A percentile compares a stretch with the other conserved stretches of the same genome.
Evolutionary conservation across 805 yeast species (phyloP).

Genomic region (Schizosaccharomyces osmophilus): DNA sequence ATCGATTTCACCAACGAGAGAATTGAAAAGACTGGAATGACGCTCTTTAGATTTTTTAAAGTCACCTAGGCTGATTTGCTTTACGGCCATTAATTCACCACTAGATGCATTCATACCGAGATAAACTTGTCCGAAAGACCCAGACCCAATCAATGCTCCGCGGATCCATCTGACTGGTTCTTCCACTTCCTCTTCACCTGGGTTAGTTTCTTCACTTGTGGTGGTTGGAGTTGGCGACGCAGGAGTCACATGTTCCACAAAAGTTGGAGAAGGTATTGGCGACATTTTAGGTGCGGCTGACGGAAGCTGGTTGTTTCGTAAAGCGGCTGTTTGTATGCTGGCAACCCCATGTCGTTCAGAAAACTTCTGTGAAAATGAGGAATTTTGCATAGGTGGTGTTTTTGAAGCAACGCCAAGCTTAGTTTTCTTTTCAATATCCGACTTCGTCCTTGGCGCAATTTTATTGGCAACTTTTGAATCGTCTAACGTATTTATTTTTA

Average conservation of each 20-base stretch:
- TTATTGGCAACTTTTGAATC: too few relatives aligned
- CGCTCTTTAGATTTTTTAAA: slow-evolving; percentile 13
- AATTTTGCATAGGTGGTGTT: too few relatives aligned
- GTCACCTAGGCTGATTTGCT: slow-evolving; percentile 47
- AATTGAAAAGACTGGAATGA: slow-evolving; percentile 42
- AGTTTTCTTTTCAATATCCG: too few relatives aligned
- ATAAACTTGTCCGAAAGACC: slow-evolving; percentile 83
- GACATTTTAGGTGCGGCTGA: background rate
- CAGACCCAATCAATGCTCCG: slow-evolving; percentile 84
- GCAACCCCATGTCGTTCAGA: too few relatives aligned
- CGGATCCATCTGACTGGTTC: slow-evolving; percentile 52
- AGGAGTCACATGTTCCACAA: background rate
- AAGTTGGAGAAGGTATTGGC: background rate
- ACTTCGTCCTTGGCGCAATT: too few relatives aligned
- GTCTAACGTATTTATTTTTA: too few relatives aligned
- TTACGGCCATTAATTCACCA: slow-evolving; percentile 93
- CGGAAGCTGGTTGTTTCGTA: too few relatives aligned
- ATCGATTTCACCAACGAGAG: slow-evolving; percentile 52
- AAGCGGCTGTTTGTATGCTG: too few relatives aligned
- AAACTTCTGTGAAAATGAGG: too few relatives aligned
- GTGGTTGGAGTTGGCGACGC: background rate
- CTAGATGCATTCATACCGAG: slow-evolving; percentile 76
- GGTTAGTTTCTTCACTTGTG: background rate
- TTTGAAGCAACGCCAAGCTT: too few relatives aligned
- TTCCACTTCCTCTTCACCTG: slow-evolving; percentile 13